Evolutionary conservation across 306 rosid genomes (phyloP).

Genomic region (Cucumis melo): DNA sequence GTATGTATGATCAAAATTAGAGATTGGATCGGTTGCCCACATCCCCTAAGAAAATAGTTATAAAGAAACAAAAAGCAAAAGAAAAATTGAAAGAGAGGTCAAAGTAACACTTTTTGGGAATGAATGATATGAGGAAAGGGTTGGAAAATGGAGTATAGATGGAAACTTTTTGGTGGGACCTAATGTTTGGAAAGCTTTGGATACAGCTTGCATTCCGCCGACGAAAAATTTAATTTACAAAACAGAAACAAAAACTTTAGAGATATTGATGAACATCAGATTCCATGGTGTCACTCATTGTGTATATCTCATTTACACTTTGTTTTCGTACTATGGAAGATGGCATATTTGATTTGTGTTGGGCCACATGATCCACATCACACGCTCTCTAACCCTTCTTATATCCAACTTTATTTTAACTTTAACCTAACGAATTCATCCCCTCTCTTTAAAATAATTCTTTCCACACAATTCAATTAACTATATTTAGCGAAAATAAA

Average conservation of each 20-base stretch:
- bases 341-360: neutral
- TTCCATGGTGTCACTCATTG: neutral
- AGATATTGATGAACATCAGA: neutral
- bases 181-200: neutral
- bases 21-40: too few species aligned
- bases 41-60: too few species aligned
- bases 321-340: neutral
- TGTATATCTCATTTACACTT: neutral
- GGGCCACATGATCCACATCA: neutral
- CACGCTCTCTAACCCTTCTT: neutral
- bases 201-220: slow-evolving; percentile 1
- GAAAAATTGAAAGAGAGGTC: too few species aligned
- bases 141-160: neutral
- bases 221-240: neutral
- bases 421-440: too few species aligned
- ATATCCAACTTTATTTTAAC: too few species aligned
- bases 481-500: too few species aligned
- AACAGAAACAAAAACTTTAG: neutral
- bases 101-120: neutral
- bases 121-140: neutral
- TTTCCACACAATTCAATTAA: too few species aligned
- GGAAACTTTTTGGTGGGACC: neutral
- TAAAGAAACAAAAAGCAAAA: too few species aligned
- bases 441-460: too few species aligned
- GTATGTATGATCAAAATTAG: too few species aligned